phyloP scores from a whole-genome alignment of 169 alveolate species.

The Toxoplasma gondii region DNA sequence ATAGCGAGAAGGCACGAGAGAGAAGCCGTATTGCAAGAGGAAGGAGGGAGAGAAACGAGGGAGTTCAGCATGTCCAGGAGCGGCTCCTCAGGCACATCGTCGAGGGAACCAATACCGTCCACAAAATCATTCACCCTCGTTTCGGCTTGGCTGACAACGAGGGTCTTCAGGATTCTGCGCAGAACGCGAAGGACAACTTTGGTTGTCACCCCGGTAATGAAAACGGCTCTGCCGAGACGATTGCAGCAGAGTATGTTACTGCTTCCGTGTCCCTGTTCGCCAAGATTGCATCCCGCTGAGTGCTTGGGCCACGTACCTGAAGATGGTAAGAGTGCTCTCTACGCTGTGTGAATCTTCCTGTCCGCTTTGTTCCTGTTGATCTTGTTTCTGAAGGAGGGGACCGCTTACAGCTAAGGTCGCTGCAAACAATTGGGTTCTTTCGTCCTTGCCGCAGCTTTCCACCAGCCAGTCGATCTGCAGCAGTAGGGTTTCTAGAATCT shows the following conservation, averaged over 20 bases:
- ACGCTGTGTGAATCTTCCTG: neutral
- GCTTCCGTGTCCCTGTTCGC: neutral
- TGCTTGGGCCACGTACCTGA: neutral
- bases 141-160: neutral
- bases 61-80: neutral
- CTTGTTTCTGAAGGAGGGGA: neutral
- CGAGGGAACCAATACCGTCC: neutral
- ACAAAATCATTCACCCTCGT: neutral
- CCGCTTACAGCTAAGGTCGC: neutral
- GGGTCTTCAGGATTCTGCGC: neutral
- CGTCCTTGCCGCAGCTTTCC: neutral
- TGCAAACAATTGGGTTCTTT: neutral
- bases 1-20: neutral
- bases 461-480: neutral
- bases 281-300: neutral
- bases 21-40: neutral
- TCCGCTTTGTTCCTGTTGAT: neutral
- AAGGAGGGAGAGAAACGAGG: neutral
- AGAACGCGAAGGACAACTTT: neutral
- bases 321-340: neutral
- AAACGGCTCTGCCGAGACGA: neutral
- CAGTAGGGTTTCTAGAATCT: neutral
- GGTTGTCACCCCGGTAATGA: neutral
- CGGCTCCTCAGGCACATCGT: neutral
- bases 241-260: neutral